Base-by-base conservation (phyloP, 2,329 filamentous ascomycete genomes). In the Fusarium sarcochroum region DNA sequence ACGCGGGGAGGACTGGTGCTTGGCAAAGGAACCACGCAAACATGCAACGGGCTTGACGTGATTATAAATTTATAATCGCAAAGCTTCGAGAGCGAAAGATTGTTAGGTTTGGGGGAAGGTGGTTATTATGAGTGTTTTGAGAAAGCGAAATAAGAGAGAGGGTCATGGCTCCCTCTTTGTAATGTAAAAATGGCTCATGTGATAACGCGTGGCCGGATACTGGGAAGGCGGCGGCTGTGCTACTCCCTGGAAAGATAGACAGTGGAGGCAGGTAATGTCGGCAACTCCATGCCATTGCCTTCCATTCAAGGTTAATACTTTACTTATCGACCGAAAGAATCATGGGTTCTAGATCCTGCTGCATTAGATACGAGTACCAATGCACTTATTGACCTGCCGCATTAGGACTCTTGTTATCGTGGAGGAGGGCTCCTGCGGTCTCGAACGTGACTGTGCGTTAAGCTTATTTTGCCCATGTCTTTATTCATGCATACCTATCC, bases 161-260 rank as follows among this genome's bases (percentile, higher is more conserved):
- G 34, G 25, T 14, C 25, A 56, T 34, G 53, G 25, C 44, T 27
- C 25, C 53, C 30, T 49, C 53, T 56, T 49, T 34, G 23, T 45
- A 38, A 23, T 30, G 10, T 30, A 30, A 30, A 18, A 49, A 18
- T 49, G 15, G 25, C 44, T 38, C 20, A 56, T 23, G 32, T 38
- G 21, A 38, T 27, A 25, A 30, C 27, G 27, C 27, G 27, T 30
- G 27, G 27, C 27, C 27, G 10, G 27, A 23, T 23, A 23, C 23
- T 23, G 27, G 27, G 34, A 11, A 18, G 18, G 46, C 20, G 30
- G 46, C 7, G 45, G 45, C 45, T 47, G 45, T 47, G 45, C 45
- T 47, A 10, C 6, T 30, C 27, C 27, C 18, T 21, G 18, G 27
- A 34, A 15, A 23, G 45, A 47, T 47, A 47, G 23, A 27, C 25